Evolutionary conservation across 1,139 yeast species (phyloP).

Genomic region (Nakaseomyces kungkrabaensis): DNA sequence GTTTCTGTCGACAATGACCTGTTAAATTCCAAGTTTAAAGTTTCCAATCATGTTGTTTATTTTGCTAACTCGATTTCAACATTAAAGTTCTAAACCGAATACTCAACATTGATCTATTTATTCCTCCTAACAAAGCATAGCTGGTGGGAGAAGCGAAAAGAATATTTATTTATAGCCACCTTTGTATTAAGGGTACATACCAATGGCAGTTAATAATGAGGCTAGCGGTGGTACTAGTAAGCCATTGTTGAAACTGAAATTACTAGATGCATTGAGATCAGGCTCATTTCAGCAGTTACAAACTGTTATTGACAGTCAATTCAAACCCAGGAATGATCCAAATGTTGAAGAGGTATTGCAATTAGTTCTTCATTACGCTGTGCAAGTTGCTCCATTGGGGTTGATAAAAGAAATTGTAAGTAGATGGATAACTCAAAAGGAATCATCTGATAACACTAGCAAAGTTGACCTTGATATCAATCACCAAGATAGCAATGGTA

Average conservation of each 20-base stretch:
- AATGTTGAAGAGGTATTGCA: slow-evolving; percentile 31
- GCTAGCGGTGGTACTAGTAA: slow-evolving; percentile 9
- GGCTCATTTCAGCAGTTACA: slow-evolving; percentile 38
- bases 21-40: too few relatives aligned
- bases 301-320: slow-evolving; percentile 18
- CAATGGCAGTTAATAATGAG: not conserved
- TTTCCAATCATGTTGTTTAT: too few relatives aligned
- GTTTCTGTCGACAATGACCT: not conserved
- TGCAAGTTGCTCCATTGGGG: slow-evolving; percentile 69
- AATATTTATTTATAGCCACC: not conserved
- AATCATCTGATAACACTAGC: slow-evolving; percentile 11
- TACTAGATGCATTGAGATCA: slow-evolving; percentile 53
- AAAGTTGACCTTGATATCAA: slow-evolving; percentile 46
- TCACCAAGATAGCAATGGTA: slow-evolving; percentile 68
- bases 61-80: too few relatives aligned
- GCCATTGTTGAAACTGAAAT: slow-evolving; percentile 55
- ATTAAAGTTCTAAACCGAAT: too few relatives aligned
- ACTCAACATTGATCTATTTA: too few relatives aligned
- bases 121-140: too few relatives aligned
- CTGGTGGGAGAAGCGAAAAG: too few relatives aligned
- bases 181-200: not conserved
- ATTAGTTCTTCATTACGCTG: slow-evolving; percentile 64
- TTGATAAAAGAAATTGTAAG: slow-evolving; percentile 33
- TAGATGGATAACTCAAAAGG: slow-evolving; percentile 12
- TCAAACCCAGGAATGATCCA: slow-evolving; percentile 23